phyloP scores from a whole-genome alignment of 129 eudicot genomes.

The Silybum marianum region DNA sequence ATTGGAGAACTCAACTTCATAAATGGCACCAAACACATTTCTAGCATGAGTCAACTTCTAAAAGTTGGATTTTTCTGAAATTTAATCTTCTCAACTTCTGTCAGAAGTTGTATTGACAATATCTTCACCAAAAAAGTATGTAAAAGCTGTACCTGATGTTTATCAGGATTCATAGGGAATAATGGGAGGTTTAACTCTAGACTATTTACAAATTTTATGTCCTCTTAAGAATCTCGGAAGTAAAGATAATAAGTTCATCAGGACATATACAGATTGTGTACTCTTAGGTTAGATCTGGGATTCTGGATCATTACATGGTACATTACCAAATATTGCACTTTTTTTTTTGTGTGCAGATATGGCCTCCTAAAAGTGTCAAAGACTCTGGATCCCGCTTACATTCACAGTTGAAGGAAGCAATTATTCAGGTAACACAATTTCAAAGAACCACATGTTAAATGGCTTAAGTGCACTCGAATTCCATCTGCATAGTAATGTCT shows the following conservation, averaged over 20 bases:
- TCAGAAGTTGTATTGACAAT: not conserved
- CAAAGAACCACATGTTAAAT: not conserved
- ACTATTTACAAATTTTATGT: not conserved
- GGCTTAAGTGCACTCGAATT: not conserved
- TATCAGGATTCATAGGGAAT: not conserved
- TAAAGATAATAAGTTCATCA: not conserved
- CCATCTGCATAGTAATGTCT: not conserved
- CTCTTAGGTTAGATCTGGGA: not conserved
- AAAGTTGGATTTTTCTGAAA: not conserved
- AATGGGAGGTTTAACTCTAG: not conserved
- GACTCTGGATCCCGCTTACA: slow-evolving; percentile 93
- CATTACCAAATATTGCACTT: slow-evolving; percentile 17
- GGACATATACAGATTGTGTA: not conserved
- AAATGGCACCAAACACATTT: not conserved
- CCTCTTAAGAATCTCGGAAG: slow-evolving; percentile 7
- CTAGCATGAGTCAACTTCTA: not conserved
- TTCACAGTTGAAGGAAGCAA: slow-evolving; percentile 80
- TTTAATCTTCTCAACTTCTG: not conserved
- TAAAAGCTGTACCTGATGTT: not conserved
- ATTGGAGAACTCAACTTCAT: not conserved
- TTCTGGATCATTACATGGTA: not conserved
- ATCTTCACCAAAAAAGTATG: not conserved
- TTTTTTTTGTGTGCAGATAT: slow-evolving; percentile 70
- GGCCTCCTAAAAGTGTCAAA: slow-evolving; percentile 99
- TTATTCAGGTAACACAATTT: slow-evolving; percentile 56